Base-by-base conservation (phyloP, 2,329 filamentous ascomycete species). In the Ilyonectria destructans region DNA sequence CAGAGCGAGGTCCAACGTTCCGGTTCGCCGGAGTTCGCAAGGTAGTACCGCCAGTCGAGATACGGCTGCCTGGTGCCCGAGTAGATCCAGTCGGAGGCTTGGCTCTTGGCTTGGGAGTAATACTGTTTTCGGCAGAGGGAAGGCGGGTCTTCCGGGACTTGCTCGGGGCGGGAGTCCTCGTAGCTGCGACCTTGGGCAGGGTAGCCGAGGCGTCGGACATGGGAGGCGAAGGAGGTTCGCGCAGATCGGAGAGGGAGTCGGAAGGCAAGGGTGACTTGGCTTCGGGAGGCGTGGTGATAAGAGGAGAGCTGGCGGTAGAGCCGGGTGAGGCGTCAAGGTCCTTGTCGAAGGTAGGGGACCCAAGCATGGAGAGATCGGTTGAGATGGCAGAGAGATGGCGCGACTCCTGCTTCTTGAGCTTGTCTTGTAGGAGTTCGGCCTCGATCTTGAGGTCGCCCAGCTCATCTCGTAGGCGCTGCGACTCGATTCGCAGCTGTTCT, bases 361-460 rank as follows among this genome's bases (percentile, higher is more conserved):
- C 92, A 65, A 87, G 85, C 15, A 88, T 82, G 21, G 88, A 90
- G n/a, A 90, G 80, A 75, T 91, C 88, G 68, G 89, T 91, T 13
- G 88, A 88, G 58, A 91, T 86, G 69, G 84, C 80, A 45, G 88
- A 89, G 23, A 91, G 80, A 73, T 91, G 88, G 56, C 89, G 87
- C 29, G 79, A 77, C 71, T 89, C 87, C 51, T 89, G 85, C 80
- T 95, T 93, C 78, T 93, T 93, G 78, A 98, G 86, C 87, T 98
- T 98, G 86, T 97, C 94, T 77, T 96, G 92, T 77, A 96, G 89
- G 77, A 99, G 96, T 78, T 98, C 96, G 68, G 93, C 92, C 82
- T 99, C 96, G 70, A 99, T 94, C 85, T 94, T 97, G 74, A 98
- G 87, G 79, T 99, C 96, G 6, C 93, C 93, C 13, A 98, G 86